Conservation (phyloP, 192 early-diverging fungal genomes). For the Chytriomyces hyalinus region DNA sequence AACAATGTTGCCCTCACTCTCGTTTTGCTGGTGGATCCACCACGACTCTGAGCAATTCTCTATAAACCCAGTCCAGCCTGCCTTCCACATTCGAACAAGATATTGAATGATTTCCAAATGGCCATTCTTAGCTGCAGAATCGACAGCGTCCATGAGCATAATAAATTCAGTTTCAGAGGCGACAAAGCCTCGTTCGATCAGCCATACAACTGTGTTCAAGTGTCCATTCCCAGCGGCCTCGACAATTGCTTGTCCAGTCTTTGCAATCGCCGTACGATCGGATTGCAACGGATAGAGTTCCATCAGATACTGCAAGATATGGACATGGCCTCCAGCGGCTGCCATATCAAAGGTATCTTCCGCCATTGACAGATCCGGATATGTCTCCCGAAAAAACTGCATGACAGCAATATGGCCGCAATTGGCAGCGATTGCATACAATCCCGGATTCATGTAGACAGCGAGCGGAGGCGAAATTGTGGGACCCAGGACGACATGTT, state of each 20-base stretch:
- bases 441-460: not conserved
- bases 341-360: not conserved
- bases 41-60: no score
- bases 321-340: constrained; percentile 10
- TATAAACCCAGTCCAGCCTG: not conserved
- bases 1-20: not conserved
- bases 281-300: not conserved
- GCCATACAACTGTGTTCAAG: not conserved
- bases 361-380: not conserved
- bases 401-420: not conserved
- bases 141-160: constrained; percentile 4
- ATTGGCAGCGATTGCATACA: constrained; percentile 1
- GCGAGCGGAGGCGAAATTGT: not conserved
- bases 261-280: not conserved
- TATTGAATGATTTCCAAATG: constrained; percentile 23
- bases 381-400: not conserved
- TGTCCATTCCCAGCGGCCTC: constrained; percentile 8
- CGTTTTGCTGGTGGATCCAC: not conserved
- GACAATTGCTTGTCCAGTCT: not conserved
- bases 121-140: constrained; percentile 13
- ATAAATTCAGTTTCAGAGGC: not conserved
- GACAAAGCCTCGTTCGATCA: constrained; percentile 2
- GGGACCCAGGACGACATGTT: not conserved
- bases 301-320: not conserved
- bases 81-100: constrained; percentile 4